These are phyloP conservation scores for Suhomyces tanzawaensis DNA, from an alignment of 805 yeast species.

Conservation along the genomic window DNA sequence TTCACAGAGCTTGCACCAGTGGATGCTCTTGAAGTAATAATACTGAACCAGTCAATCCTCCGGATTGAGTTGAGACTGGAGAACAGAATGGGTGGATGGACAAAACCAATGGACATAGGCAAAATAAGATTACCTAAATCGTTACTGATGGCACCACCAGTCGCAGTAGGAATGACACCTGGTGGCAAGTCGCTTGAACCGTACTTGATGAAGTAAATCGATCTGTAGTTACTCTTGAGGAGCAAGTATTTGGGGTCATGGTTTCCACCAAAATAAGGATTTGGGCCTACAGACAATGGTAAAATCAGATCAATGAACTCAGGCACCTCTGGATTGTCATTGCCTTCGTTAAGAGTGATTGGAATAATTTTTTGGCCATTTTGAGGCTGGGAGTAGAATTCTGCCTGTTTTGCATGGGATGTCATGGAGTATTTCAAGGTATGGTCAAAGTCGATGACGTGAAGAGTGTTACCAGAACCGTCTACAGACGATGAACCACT, in stretches of 20 bases:
- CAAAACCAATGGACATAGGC: slow-evolving; percentile 79
- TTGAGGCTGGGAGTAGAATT: slow-evolving; percentile 64
- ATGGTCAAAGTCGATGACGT: slow-evolving; percentile 70
- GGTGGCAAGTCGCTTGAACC: slow-evolving; percentile 10
- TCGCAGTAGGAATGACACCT: not conserved
- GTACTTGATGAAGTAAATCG: slow-evolving; percentile 57
- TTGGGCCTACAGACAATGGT: slow-evolving; percentile 35
- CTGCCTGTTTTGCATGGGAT: slow-evolving; percentile 79
- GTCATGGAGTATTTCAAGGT: slow-evolving; percentile 80
- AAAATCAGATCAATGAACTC: slow-evolving; percentile 28
- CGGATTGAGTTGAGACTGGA: slow-evolving; percentile 53
- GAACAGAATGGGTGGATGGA: slow-evolving; percentile 67
- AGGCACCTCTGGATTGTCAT: slow-evolving; percentile 11
- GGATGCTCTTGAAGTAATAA: slow-evolving; percentile 44
- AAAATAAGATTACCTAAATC: slow-evolving; percentile 44
- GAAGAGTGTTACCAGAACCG: slow-evolving; percentile 23
- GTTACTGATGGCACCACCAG: slow-evolving; percentile 3
- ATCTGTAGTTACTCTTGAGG: slow-evolving; percentile 59
- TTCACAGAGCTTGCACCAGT: slow-evolving; percentile 40
- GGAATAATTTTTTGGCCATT: slow-evolving; percentile 33
- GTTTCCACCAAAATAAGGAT: slow-evolving; percentile 78
- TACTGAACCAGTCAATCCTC: slow-evolving; percentile 74
- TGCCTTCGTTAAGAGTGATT: slow-evolving; percentile 21
- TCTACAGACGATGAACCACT: slow-evolving; percentile 50
- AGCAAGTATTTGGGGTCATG: slow-evolving; percentile 72